phyloP scores from a whole-genome alignment of 2,329 filamentous ascomycete species.

The Dothistroma pini region DNA sequence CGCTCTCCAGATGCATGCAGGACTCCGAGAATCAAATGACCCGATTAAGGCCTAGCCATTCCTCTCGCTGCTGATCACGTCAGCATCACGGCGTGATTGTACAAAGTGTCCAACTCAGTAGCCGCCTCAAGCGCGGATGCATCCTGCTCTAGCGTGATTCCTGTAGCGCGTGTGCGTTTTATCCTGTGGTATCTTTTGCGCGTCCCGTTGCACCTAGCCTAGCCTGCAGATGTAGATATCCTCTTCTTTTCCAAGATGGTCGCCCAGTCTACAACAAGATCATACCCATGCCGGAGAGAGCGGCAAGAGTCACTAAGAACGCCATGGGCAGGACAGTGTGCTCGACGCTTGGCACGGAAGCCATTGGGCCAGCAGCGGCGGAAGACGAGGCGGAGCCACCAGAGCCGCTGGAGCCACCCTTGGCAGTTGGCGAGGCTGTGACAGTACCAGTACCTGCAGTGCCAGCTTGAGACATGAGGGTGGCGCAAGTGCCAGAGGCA shows the following conservation, averaged over 20 bases:
- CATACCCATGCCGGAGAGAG: constrained; percentile 33
- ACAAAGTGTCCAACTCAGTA: background rate
- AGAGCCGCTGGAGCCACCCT: constrained; percentile 26
- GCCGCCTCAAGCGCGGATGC: background rate
- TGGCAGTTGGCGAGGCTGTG: constrained; percentile 45
- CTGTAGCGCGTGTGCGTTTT: background rate
- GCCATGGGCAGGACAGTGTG: constrained; percentile 27
- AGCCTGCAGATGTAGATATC: background rate
- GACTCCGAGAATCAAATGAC: background rate
- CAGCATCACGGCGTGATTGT: background rate
- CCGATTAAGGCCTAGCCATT: constrained; percentile 3
- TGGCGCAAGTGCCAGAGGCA: constrained; percentile 52
- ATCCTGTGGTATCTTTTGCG: constrained; percentile 1
- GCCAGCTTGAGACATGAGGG: constrained; percentile 61
- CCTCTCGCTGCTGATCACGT: background rate
- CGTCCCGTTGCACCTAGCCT: background rate
- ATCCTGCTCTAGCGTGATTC: background rate
- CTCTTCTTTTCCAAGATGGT: background rate
- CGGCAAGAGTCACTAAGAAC: constrained; percentile 26
- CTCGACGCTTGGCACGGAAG: constrained; percentile 18
- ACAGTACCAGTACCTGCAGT: constrained; percentile 57
- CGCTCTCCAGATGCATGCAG: background rate
- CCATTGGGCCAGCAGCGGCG: constrained; percentile 24
- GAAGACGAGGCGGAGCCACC: constrained; percentile 17
- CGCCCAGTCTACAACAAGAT: constrained; percentile 27